Percentiles rank a stretch among this genome's conserved stretches.
Conservation (phyloP, 495 filamentous ascomycete species). For the Neurospora terricola region DNA sequence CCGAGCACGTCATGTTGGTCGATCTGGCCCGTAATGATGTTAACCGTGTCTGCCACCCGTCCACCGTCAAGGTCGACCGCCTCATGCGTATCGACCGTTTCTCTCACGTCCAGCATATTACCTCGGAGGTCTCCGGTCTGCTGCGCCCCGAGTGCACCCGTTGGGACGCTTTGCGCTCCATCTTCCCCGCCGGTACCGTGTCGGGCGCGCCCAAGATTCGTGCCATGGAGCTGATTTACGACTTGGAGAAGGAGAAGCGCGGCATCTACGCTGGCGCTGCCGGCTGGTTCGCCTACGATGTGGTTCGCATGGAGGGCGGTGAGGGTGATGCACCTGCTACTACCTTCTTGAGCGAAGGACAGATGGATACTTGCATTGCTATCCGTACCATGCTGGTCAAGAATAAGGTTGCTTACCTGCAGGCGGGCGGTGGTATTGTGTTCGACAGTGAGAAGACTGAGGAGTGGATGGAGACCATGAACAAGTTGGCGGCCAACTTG, state of each 20-base stretch:
- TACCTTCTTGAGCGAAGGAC: constrained; percentile 46
- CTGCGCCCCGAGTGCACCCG: constrained; percentile 73
- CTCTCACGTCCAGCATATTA: constrained; percentile 92
- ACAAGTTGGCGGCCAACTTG: constrained; percentile 87
- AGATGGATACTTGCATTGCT: constrained; percentile 99
- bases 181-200: constrained; percentile 93
- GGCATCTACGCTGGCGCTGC: constrained; percentile 97
- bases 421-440: constrained; percentile 95
- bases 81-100: constrained; percentile 96
- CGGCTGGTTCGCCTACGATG: constrained; percentile 76
- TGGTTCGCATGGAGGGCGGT: constrained; percentile 28
- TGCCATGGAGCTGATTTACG: constrained; percentile 94
- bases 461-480: constrained; percentile 94
- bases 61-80: constrained; percentile 76
- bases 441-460: constrained; percentile 92
- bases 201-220: constrained; percentile 90
- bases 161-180: constrained; percentile 91
- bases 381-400: constrained; percentile 93
- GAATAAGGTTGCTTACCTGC: constrained; percentile 81
- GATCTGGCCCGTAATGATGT: constrained; percentile 94
- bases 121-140: constrained; percentile 86
- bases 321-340: constrained; percentile 21
- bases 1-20: constrained; percentile 99
- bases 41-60: constrained; percentile 89
- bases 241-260: constrained; percentile 85